Evolutionary conservation across 2,329 filamentous ascomycete species (phyloP).

Genomic region (Colletotrichum caudatum): DNA sequence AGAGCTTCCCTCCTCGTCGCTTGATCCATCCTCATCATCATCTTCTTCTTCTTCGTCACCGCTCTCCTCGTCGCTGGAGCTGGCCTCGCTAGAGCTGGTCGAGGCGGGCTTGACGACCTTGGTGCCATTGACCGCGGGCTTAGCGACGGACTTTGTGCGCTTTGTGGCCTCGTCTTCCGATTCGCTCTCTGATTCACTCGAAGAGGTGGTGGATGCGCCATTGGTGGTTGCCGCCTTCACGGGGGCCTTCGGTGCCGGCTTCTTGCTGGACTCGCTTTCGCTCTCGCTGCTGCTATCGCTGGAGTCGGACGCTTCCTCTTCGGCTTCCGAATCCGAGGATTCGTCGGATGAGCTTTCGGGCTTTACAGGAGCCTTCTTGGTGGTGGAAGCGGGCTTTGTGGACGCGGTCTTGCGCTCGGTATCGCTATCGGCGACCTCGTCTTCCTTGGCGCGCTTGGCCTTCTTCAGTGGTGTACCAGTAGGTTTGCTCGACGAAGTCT

Average conservation of each 20-base stretch:
- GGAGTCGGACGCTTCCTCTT: constrained; percentile 39
- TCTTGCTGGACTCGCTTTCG: constrained; percentile 44
- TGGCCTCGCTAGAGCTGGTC: constrained; percentile 45
- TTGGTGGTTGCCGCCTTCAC: constrained; percentile 40
- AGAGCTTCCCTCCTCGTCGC: constrained; percentile 34
- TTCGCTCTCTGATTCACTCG: constrained; percentile 46
- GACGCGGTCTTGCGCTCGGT: constrained; percentile 51
- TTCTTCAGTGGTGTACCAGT: constrained; percentile 37
- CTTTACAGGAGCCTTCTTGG: constrained; percentile 43
- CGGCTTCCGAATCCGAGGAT: constrained; percentile 46
- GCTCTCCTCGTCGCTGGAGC: constrained; percentile 47
- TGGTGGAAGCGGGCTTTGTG: constrained; percentile 36
- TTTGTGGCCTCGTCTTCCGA: constrained; percentile 46
- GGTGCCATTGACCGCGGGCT: constrained; percentile 30
- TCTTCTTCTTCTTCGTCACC: constrained; percentile 44
- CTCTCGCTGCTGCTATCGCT: constrained; percentile 50
- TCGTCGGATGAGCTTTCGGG: constrained; percentile 42
- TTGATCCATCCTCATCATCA: constrained; percentile 4
- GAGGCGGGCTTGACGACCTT: constrained; percentile 34
- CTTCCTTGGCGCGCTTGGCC: constrained; percentile 48
- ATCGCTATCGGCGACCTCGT: constrained; percentile 59
- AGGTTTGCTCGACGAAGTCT: constrained; percentile 26
- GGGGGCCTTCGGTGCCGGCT: constrained; percentile 41
- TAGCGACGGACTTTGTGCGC: constrained; percentile 41
- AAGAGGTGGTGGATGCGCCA: constrained; percentile 41